phyloP scores from a whole-genome alignment of 2,329 filamentous ascomycete genomes.

The Aspergillus proliferans region DNA sequence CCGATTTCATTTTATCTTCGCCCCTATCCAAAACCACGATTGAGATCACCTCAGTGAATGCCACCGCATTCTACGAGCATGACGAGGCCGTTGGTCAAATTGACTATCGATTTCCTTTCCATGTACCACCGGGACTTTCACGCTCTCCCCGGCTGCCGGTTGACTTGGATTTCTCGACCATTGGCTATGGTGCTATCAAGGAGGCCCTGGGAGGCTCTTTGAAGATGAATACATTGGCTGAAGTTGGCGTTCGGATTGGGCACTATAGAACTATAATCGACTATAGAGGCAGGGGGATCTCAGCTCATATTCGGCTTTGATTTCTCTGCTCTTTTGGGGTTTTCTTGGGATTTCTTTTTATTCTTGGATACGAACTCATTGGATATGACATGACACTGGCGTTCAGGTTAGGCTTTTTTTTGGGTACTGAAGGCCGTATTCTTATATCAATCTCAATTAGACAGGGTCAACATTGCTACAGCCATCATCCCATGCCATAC shows the following conservation, averaged over 20 bases:
- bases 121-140: conserved; percentile 67
- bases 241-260: conserved; percentile 68
- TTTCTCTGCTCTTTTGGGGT: conserved; percentile 1
- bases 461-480: not conserved
- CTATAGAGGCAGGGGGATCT: conserved; percentile 65
- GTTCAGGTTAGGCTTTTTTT: not conserved
- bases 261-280: conserved; percentile 67
- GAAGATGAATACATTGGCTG: conserved; percentile 70
- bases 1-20: conserved; percentile 74
- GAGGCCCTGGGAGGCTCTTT: conserved; percentile 74
- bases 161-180: conserved; percentile 65
- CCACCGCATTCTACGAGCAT: conserved; percentile 77
- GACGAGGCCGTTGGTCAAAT: conserved; percentile 74
- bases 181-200: conserved; percentile 76
- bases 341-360: conserved; percentile 2
- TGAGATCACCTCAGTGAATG: conserved; percentile 72
- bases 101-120: conserved; percentile 65
- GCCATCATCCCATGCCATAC: not conserved
- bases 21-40: conserved; percentile 68
- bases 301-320: conserved; percentile 39
- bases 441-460: not conserved
- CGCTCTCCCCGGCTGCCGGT: conserved; percentile 74
- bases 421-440: not conserved
- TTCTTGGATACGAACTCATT: not conserved
- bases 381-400: not conserved